Percentiles rank a stretch among this genome's conserved stretches.
Evolutionary conservation across 768 basidiomycete species (phyloP).

Genomic region (Phaeolepiota aurea): DNA sequence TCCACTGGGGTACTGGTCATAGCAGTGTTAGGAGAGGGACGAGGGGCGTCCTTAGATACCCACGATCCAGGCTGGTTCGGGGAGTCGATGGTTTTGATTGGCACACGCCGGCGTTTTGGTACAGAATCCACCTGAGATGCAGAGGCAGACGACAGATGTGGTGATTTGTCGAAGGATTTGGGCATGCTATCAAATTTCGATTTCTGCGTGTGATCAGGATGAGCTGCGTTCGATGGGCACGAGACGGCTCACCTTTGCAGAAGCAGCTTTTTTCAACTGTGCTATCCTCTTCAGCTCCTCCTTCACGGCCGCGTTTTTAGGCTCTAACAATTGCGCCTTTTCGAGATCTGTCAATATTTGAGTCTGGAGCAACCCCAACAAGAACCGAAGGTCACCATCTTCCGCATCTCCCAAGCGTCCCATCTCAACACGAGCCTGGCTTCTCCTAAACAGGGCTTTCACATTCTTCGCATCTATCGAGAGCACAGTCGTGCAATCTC

Average conservation of each 20-base stretch:
- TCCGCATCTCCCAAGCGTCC: constrained; percentile 50
- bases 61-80: background rate
- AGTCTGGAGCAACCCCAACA: no score
- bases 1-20: no score
- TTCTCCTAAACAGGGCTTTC: constrained; percentile 76
- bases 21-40: no score
- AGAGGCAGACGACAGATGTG: no score
- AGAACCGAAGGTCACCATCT: constrained; percentile 58
- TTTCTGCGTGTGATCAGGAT: no score
- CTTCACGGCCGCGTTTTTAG: constrained; percentile 52
- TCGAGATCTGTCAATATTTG: constrained; percentile 55
- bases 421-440: constrained; percentile 57
- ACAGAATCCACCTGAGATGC: constrained; percentile 7
- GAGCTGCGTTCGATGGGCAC: no score
- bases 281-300: constrained; percentile 52
- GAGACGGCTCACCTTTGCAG: no score
- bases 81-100: constrained; percentile 51
- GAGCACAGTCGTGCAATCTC: constrained; percentile 70
- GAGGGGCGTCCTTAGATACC: no score
- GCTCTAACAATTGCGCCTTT: constrained; percentile 51
- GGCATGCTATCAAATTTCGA: no score
- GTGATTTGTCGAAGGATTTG: no score
- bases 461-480: constrained; percentile 48
- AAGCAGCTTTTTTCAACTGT: constrained; percentile 25
- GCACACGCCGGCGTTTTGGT: constrained; percentile 49